phyloP scores from a whole-genome alignment of 2,329 filamentous ascomycete species.

The Ophiostoma ulmi region DNA sequence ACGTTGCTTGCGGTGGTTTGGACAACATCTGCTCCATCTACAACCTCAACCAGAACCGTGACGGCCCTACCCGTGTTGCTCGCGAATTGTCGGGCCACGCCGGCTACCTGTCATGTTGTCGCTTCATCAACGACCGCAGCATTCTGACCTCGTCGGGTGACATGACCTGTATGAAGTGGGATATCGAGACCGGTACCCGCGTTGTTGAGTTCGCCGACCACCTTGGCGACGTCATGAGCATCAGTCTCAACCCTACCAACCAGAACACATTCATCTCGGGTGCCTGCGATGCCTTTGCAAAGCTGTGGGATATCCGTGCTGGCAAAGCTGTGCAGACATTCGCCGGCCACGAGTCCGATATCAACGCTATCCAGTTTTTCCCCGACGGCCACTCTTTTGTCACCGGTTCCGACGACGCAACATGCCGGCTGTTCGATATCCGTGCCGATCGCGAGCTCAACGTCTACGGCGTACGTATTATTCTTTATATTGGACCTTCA shows the following conservation, averaged over 20 bases:
- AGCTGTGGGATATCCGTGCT: conserved; percentile 97
- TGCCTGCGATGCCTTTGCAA: conserved; percentile 96
- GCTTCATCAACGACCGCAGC: conserved; percentile 96
- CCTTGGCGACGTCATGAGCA: conserved; percentile 98
- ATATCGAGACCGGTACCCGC: conserved; percentile 96
- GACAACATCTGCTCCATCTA: conserved; percentile 99
- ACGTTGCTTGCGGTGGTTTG: conserved; percentile 94
- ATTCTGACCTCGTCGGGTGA: conserved; percentile 97
- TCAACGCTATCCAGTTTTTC: conserved; percentile 99
- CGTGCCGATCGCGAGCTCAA: conserved; percentile 79
- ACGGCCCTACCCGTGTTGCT: conserved; percentile 94
- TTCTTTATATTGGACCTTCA: too few relatives aligned
- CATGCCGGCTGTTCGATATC: conserved; percentile 95
- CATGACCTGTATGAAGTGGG: conserved; percentile 99
- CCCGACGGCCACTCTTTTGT: conserved; percentile 98
- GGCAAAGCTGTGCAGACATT: conserved; percentile 99
- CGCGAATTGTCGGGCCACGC: conserved; percentile 95
- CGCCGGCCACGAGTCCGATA: conserved; percentile 95
- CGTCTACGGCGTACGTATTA: conserved; percentile 57
- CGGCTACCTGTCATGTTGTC: conserved; percentile 95
- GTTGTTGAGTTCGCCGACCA: conserved; percentile 98
- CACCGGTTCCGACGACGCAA: conserved; percentile 94
- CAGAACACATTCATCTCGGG: conserved; percentile 99
- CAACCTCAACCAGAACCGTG: conserved; percentile 88
- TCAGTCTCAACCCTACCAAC: conserved; percentile 98